Evolutionary conservation across 2,329 filamentous ascomycete genomes (phyloP).

Genomic region (Cladophialophora exuberans): DNA sequence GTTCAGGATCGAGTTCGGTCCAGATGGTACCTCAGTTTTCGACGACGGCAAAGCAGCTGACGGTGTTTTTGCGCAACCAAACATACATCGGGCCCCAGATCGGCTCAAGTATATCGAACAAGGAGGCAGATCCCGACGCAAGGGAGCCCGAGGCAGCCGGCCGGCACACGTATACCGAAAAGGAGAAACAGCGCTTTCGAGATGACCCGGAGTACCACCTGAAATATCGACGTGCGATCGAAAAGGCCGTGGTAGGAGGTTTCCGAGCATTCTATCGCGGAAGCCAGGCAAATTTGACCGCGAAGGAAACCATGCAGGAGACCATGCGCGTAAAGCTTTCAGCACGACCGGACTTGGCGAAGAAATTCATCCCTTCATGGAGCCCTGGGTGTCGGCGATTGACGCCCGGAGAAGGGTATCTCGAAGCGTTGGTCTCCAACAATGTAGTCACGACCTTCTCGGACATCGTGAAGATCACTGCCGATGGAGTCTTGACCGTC

Average conservation of each 20-base stretch:
- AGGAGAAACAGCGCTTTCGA: conserved; percentile 23
- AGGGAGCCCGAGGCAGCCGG: conserved; percentile 25
- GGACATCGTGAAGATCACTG: conserved; percentile 29
- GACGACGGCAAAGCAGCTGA: conserved; percentile 33
- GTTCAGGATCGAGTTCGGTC: conserved; percentile 34
- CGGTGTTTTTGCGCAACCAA: conserved; percentile 36
- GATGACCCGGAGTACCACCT: conserved; percentile 26
- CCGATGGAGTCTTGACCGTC: conserved; percentile 30
- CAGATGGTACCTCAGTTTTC: conserved; percentile 42
- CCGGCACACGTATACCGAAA: conserved; percentile 18
- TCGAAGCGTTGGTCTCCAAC: conserved; percentile 17
- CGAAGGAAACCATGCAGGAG: conserved; percentile 19
- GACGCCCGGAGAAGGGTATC: conserved; percentile 45
- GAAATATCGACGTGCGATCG: conserved; percentile 25
- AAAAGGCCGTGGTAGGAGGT: conserved; percentile 16
- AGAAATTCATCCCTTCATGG: conserved; percentile 30
- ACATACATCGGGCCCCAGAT: conserved; percentile 36
- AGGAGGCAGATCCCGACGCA: conserved; percentile 26
- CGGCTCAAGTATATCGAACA: conserved; percentile 15
- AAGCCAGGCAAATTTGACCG: conserved; percentile 10
- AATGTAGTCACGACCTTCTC: conserved; percentile 32
- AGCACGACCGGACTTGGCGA: conserved; percentile 23
- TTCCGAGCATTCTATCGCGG: conserved; percentile 23
- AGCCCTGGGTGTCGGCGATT: conserved; percentile 49
- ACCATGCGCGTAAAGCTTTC: conserved; percentile 27